Evolutionary conservation across 495 filamentous ascomycete species (phyloP).

Genomic region (Penicillium egyptiacum): DNA sequence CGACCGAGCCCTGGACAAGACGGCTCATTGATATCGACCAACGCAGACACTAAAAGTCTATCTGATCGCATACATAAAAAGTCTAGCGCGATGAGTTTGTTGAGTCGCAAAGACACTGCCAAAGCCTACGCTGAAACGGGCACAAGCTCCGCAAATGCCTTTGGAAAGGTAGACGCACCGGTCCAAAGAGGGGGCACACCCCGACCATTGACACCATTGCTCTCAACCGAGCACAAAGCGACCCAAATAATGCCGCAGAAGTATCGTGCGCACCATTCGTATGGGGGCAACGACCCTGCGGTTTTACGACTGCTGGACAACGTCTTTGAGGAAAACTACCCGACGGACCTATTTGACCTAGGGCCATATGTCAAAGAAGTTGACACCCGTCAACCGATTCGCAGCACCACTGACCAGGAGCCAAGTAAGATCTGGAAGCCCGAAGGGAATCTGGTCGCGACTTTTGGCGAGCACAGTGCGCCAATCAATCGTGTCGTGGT

Average conservation of each 20-base stretch:
- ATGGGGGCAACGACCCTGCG: constrained; percentile 84
- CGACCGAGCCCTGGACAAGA: constrained; percentile 36
- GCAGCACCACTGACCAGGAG: constrained; percentile 53
- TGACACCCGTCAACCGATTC: constrained; percentile 61
- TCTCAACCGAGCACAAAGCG: constrained; percentile 32
- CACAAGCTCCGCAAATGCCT: constrained; percentile 75
- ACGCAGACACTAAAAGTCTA: constrained; percentile 36
- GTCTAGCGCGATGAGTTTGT: constrained; percentile 77
- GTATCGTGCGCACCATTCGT: constrained; percentile 62
- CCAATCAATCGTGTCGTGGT: constrained; percentile 80
- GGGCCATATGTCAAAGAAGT: constrained; percentile 80
- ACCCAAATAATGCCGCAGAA: constrained; percentile 28
- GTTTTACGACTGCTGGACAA: constrained; percentile 83
- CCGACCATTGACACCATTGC: constrained; percentile 34
- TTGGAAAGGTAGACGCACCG: constrained; percentile 81
- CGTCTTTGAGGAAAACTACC: constrained; percentile 88
- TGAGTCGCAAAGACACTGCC: constrained; percentile 71
- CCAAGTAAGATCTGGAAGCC: constrained; percentile 72
- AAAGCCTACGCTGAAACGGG: constrained; percentile 84
- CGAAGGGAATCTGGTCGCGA: constrained; percentile 76
- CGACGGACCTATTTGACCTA: constrained; percentile 66
- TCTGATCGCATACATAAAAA: constrained; percentile 53
- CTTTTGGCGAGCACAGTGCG: constrained; percentile 82
- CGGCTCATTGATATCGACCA: constrained; percentile 40
- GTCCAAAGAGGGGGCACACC: constrained; percentile 43